Conservation (phyloP, 116 monocot species). For the Papilionanthe hybrid region DNA sequence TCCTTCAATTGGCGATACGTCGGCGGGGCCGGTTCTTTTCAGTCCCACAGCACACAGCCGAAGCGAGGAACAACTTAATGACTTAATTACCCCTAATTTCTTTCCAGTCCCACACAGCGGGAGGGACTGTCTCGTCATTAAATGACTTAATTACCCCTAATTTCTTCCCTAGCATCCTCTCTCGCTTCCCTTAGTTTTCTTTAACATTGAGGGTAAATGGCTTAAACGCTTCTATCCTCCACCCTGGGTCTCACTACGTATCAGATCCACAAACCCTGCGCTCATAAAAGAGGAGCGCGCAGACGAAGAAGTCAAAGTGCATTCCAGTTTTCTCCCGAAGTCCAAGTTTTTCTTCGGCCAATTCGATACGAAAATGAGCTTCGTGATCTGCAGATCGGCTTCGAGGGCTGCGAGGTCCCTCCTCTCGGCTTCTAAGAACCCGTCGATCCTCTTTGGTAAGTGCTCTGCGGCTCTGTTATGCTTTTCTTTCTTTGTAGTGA, state of each 20-base stretch:
- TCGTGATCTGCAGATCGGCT: slow-evolving; percentile 47
- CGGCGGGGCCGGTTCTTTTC: neutral
- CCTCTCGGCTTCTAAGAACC: slow-evolving; percentile 31
- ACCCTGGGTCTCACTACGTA: neutral
- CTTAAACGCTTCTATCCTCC: neutral
- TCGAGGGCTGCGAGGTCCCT: slow-evolving; percentile 37
- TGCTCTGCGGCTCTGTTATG: neutral
- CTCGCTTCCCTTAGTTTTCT: neutral
- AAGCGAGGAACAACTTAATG: neutral
- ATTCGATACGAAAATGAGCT: slow-evolving; percentile 27
- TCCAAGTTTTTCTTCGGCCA: neutral
- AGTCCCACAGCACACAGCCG: too few species aligned
- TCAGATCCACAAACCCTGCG: neutral
- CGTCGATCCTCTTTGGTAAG: slow-evolving; percentile 31
- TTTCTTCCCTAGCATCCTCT: neutral
- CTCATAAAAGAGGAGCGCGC: neutral
- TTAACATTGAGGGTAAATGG: neutral
- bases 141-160: too few species aligned
- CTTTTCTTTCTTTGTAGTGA: neutral
- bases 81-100: neutral
- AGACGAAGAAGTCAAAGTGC: neutral
- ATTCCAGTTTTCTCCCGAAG: neutral
- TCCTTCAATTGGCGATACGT: neutral
- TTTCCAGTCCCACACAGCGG: too few species aligned
- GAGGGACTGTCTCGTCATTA: too few species aligned